Conservation (phyloP, 768 basidiomycete genomes). For the Kwoniella sp. region DNA sequence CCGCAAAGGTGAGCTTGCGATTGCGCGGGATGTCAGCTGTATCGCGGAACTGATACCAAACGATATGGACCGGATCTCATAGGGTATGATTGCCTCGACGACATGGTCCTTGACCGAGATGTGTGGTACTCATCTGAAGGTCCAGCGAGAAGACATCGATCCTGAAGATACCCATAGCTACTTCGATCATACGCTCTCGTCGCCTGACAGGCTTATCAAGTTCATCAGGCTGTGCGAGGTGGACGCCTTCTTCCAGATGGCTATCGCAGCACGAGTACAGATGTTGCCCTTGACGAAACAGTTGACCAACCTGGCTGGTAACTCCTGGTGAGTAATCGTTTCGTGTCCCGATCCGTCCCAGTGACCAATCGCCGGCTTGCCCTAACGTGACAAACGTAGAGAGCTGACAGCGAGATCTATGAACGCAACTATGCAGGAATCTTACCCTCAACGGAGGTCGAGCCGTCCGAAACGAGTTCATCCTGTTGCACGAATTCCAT, state of each 20-base stretch:
- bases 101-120: conserved; percentile 99
- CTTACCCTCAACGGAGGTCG: conserved; percentile 96
- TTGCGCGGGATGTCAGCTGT: not conserved
- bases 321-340: conserved; percentile 73
- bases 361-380: too few relatives aligned
- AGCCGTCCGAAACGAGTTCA: conserved; percentile 98
- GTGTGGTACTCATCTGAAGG: conserved; percentile 84
- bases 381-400: too few relatives aligned
- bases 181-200: conserved; percentile 78
- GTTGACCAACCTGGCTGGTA: conserved; percentile 91
- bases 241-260: conserved; percentile 97
- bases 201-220: conserved; percentile 75
- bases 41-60: not conserved
- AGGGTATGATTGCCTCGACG: conserved; percentile 96
- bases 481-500: conserved; percentile 97
- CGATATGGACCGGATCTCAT: not conserved
- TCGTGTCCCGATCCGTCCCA: not conserved
- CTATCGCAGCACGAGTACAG: conserved; percentile 89
- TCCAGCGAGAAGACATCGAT: conserved; percentile 89
- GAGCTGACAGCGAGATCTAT: too few relatives aligned
- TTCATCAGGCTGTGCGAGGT: conserved; percentile 93
- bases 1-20: conserved; percentile 75
- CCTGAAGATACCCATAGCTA: conserved; percentile 90
- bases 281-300: conserved; percentile 89
- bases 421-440: conserved; percentile 67